Evolutionary conservation across 2,329 filamentous ascomycete species (phyloP), one percentile per base, ranked within the genome.

Genomic region (Curvularia hawaiiensis): DNA sequence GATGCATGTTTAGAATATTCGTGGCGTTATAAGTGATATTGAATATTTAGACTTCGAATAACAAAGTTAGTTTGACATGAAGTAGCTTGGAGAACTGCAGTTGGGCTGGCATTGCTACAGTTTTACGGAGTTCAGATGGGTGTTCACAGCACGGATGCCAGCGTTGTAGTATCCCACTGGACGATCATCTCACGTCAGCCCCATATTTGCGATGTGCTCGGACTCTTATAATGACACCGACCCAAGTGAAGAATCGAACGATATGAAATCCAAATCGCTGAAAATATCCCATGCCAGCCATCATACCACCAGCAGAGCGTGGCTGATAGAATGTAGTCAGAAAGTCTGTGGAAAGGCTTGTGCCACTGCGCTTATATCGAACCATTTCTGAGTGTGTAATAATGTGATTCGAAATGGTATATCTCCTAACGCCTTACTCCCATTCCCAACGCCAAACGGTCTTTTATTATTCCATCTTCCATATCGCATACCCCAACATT

Each of bases 331-430:
- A 18, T 10, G 16, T 38, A 38, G 6, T n/a, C 9, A 3, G 8
- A 18, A 18, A 18, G 2, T 16, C 3, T 14, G n/a, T 16, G 12
- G 35, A 1, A 2, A 18, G 3, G 16, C 6, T 8, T 18, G n/a
- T 16, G n/a, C 6, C 16, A 18, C 8, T 38, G n/a, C n/a, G 14
- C 9, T 26, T 28, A 2, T n/a, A 28, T 9, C 9, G 14, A 28
- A 26, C 26, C 10, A 44, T 14, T 6, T 12, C 24, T 24, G 7
- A 28, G 26, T 28, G 24, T 24, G 4, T 18, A n/a, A 28, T n/a
- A 14, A 28, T 44, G 14, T 43, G 18, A 24, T 28, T 18, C n/a
- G 49, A 35, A 56, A 11, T 56, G 54, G 54, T 56, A 48, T 56
- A 44, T 31, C 30, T 35, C 49, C 39, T 24, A 28, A 56, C 54